phyloP scores from a whole-genome alignment of 139 green algal genomes.

The Pycnococcus provasolii region DNA sequence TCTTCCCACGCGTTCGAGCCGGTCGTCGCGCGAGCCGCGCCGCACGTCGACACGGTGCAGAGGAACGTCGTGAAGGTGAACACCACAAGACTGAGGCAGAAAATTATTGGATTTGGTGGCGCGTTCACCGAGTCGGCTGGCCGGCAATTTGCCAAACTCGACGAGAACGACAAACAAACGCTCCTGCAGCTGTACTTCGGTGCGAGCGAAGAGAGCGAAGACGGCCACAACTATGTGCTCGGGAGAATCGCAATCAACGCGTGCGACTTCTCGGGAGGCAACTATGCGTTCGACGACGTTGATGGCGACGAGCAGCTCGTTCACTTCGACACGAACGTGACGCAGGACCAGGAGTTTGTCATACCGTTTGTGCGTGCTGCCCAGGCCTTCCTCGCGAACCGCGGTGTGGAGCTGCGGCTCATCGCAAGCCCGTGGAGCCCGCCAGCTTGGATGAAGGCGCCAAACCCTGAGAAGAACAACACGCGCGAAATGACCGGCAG shows the following conservation, averaged over 20 bases:
- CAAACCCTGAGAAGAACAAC: background rate
- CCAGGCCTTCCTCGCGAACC: background rate
- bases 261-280: background rate
- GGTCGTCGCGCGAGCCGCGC: too few relatives aligned
- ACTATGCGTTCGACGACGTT: background rate
- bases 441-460: background rate
- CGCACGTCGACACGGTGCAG: background rate
- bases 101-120: background rate
- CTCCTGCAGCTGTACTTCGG: background rate
- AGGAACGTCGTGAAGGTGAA: background rate
- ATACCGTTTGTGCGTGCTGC: background rate
- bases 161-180: background rate
- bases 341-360: background rate
- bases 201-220: background rate
- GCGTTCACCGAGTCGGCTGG: background rate
- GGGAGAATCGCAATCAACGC: background rate
- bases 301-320: background rate
- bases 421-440: background rate
- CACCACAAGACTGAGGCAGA: background rate
- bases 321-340: conserved; percentile 1
- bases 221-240: background rate
- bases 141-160: background rate
- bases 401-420: background rate
- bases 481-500: background rate
- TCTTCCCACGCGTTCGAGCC: too few relatives aligned